Base-by-base conservation (phyloP, 2,329 filamentous ascomycete genomes). In the Botrytis galanthina region DNA sequence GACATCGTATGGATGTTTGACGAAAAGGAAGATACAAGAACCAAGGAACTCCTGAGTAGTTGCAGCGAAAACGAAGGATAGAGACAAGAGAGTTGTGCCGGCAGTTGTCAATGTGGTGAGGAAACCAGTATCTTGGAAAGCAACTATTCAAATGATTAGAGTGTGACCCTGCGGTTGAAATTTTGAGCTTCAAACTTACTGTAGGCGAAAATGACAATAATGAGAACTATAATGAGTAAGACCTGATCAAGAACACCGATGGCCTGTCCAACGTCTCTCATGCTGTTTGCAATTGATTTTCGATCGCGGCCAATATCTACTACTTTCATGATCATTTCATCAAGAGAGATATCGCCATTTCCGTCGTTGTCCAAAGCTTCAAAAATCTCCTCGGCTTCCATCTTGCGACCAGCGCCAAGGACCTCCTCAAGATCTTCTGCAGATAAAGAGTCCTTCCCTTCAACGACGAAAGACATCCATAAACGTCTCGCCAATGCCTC, bases 381-480 rank as follows among this genome's bases (percentile, higher is more conserved):
- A 80, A 98, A 98, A 72, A 91, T 92, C 82, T 97, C 94, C 74
- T 96, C 92, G 2, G 96, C 96, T 75, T 97, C 93, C 0, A 88
- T 85, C 75, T 90, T 89, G 78, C 92, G 91, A 9, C 89, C 88
- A 0, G 88, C 84, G 3, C 95, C 95, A 74, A 99, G 90, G 16
- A 98, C 95, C 81, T 98, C 95, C 44, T 91, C 81, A 54, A 99
- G 87, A 80, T 99, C 96, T 7, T 97, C 94, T 14, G 88, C 83
- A 77, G 88, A 93, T 14, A 99, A 86, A 0, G 91, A 86, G 59
- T 98, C 93, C 74, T 91, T 91, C 78, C 94, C 94, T 82, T 98
- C 95, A 6, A 96, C 90, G 1, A 97, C 96, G 81, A 98, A 97
- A 0, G 95, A 98, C 93, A 98, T 97, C 96, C 96, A 98, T 75